Conservation (phyloP, 2,329 filamentous ascomycete genomes). For the Pyricularia sp. region DNA sequence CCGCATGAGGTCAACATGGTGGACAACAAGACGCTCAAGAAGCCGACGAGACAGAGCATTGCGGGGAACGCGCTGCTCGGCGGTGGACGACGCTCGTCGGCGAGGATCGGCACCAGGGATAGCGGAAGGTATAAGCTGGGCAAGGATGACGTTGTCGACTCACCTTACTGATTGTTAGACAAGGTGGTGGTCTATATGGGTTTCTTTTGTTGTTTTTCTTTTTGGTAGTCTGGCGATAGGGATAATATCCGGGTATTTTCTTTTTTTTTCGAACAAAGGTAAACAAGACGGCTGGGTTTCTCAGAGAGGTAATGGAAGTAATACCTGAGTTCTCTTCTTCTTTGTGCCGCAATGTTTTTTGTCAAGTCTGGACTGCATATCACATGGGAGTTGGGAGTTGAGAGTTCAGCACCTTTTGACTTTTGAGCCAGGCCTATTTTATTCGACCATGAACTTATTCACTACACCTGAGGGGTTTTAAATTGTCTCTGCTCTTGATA, state of each 20-base stretch:
- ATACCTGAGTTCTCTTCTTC: background rate
- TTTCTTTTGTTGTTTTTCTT: background rate
- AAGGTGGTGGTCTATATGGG: background rate
- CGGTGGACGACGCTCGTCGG: constrained; percentile 35
- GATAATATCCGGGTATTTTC: background rate
- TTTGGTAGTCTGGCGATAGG: background rate
- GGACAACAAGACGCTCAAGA: constrained; percentile 72
- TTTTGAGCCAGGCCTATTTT: background rate
- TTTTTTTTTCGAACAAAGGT: background rate
- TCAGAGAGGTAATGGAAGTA: background rate
- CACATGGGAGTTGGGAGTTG: background rate
- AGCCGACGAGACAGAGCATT: constrained; percentile 89
- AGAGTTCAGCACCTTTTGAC: background rate
- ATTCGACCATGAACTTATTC: background rate
- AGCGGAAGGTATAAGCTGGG: constrained; percentile 64
- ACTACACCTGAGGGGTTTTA: background rate
- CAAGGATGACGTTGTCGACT: constrained; percentile 76
- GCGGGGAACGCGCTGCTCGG: constrained; percentile 43
- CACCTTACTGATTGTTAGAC: constrained; percentile 38
- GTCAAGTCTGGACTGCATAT: background rate
- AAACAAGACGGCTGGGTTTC: background rate
- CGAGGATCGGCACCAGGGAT: constrained; percentile 40
- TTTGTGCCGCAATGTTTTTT: background rate
- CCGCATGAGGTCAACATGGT: constrained; percentile 99
- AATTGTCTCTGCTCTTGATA: background rate